Evolutionary conservation across 2,329 filamentous ascomycete genomes (phyloP), one percentile per base, ranked within the genome.

Genomic region (Fusarium newnesense): DNA sequence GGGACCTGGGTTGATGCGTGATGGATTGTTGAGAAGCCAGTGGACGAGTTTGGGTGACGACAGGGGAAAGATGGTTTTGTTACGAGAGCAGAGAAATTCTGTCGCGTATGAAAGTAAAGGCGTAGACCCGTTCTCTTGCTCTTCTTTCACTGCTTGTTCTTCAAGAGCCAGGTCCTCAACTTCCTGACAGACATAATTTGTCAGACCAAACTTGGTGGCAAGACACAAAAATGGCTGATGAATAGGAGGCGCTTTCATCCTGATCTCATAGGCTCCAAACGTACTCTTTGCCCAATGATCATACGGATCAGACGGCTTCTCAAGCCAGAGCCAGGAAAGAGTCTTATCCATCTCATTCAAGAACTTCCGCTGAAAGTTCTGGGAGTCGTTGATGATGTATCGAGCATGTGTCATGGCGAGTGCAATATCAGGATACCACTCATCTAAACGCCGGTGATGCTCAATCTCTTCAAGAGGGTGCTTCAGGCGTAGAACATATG

Each of bases 391-490:
- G 5, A 21, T 26, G 24, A 80, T 66, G 54, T 79, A 70, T 24
- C 81, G 72, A 9, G 81, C 80, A 50, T 83, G 82, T 1, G 81
- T 79, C 72, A 83, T 76, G n/a, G 81, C 80, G 4, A 83, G 75
- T 1, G 77, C 79, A 57, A 83, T 81, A 10, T 81, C 81, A 0
- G 81, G 81, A 49, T 81, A 83, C 82, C 81, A 83, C 44, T 83
- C 81, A 24, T 83, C 82, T 19, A 83, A 67, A 4, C 81, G 73
- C 9, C 82, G 80, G 26, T 83, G 82, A 43, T 79, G 80, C 58
- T 83, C 81, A 21, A 81, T 64, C 30, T 77, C 74, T n/a, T 80
- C 79, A 0, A 83, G 74, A 0, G 81, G 76, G 8, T 72, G 40
- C 61, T 82, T 82, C 53, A 83, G 74, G 2, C 77, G 80, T 0